Percentiles rank a stretch among this genome's conserved stretches.
These are phyloP conservation scores for Leccinum disarticulatum DNA, from an alignment of 768 basidiomycete species.

Conservation along the genomic window DNA sequence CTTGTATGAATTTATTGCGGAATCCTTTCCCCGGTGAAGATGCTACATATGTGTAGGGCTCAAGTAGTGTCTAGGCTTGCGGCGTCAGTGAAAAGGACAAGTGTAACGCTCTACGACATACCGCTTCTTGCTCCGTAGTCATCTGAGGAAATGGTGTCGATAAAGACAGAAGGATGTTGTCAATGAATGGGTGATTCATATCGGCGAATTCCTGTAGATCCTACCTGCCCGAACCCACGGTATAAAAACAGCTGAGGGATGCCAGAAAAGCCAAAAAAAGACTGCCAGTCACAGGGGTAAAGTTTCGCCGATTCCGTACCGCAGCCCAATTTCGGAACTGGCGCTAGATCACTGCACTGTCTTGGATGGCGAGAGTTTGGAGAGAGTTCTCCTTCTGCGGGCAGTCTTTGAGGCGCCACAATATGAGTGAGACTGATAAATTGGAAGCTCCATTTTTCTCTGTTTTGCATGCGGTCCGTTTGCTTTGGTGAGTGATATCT, in stretches of 20 bases:
- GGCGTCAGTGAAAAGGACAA: neutral
- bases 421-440: conserved; percentile 10
- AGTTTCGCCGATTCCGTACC: neutral
- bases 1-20: conserved; percentile 79
- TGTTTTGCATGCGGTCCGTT: neutral
- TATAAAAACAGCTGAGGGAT: conserved; percentile 13
- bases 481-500: neutral
- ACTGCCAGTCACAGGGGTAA: neutral
- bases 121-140: conserved; percentile 25
- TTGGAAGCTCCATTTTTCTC: neutral
- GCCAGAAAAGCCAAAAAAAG: conserved; percentile 13
- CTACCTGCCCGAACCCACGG: neutral
- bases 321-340: conserved; percentile 4
- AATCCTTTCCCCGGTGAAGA: conserved; percentile 91
- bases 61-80: conserved; percentile 53
- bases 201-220: neutral
- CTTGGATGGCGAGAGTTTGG: conserved; percentile 6
- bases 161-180: conserved; percentile 37
- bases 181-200: conserved; percentile 37
- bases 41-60: conserved; percentile 86
- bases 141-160: conserved; percentile 24
- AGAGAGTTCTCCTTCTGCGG: conserved; percentile 3
- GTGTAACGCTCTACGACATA: conserved; percentile 6
- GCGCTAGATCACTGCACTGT: neutral
- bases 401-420: conserved; percentile 5